These are phyloP conservation scores for Ichthyophthirius multifiliis DNA, from an alignment of 169 alveolate species.

Conservation along the genomic window DNA sequence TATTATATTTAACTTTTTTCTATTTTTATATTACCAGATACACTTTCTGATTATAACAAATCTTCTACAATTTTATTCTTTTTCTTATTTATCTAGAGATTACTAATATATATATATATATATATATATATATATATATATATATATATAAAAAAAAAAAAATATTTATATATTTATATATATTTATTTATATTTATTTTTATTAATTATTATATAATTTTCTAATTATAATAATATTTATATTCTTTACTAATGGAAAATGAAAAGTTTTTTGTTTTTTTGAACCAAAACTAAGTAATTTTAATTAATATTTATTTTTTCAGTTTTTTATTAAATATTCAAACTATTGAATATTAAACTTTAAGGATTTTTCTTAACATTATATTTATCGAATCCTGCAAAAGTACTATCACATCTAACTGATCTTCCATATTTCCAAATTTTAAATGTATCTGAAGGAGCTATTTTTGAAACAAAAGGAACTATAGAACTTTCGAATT, in stretches of 20 bases:
- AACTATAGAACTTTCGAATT: conserved; percentile 59
- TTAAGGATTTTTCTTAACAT: conserved; percentile 57
- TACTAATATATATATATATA: no score
- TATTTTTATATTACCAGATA: conserved; percentile 66
- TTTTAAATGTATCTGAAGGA: conserved; percentile 72
- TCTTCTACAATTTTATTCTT: conserved; percentile 68
- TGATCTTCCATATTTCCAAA: conserved; percentile 64
- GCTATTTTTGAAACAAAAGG: conserved; percentile 72
- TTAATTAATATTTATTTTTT: conserved; percentile 19
- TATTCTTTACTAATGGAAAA: conserved; percentile 47
- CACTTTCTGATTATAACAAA: conserved; percentile 64
- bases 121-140: no score
- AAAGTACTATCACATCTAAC: conserved; percentile 73
- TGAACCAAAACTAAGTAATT: conserved; percentile 54
- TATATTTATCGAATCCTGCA: conserved; percentile 66
- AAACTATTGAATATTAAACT: conserved; percentile 51
- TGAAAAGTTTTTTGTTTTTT: conserved; percentile 52
- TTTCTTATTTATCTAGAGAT: conserved; percentile 75
- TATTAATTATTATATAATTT: not conserved
- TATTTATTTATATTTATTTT: not conserved
- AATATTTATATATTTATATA: no score
- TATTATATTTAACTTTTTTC: conserved; percentile 51
- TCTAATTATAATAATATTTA: not conserved
- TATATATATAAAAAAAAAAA: no score
- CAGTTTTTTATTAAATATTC: not conserved